Evolutionary conservation across 371 early-diverging fungal species (phyloP), one percentile per base, ranked within the genome.

Genomic region (Apophysomyces elegans): DNA sequence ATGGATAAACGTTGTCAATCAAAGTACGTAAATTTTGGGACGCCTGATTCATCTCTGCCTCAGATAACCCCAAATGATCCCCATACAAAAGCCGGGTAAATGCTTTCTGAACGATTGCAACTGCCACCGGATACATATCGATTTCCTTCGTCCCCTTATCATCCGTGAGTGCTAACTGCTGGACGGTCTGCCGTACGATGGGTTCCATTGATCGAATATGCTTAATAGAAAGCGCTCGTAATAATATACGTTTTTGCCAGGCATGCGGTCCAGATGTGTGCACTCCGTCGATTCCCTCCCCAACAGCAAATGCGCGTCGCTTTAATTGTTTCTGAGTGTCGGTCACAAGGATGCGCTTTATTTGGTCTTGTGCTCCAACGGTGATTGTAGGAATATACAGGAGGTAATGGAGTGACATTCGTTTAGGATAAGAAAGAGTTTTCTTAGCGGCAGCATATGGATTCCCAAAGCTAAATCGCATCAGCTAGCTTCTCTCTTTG

Each of bases 301-400:
- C 8, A 4, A 18, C 8, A 8, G 21, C 9, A 18, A 50, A 50
- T 21, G 54, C 21, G 9, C 21, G 18, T n/a, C 54, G 54, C 21
- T 21, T 16, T 50, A 50, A 50, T 50, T 50, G 54, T 21, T 50
- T 50, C 54, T 50, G 54, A 9, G 54, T 50, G 8, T 50, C 54
- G 5, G 54, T 50, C 21, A 50, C 54, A 8, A 50, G 54, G 54
- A 50, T 50, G 21, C 54, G 54, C 54, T 21, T 50, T 4, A 50
- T 9, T 21, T 50, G 21, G n/a, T 21, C 21, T 11, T 16, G 54
- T 5, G 21, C 8, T 21, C 54, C 21, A 7, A 26, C 21, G 5
- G 54, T 21, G 4, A 50, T 18, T 16, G 21, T 18, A 21, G 54
- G 54, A 5, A 9, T 16, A 50, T 50, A 50, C 1, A 50, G 2